phyloP scores from a whole-genome alignment of 805 yeast species.

The Saccharomycopsis capsularis region DNA sequence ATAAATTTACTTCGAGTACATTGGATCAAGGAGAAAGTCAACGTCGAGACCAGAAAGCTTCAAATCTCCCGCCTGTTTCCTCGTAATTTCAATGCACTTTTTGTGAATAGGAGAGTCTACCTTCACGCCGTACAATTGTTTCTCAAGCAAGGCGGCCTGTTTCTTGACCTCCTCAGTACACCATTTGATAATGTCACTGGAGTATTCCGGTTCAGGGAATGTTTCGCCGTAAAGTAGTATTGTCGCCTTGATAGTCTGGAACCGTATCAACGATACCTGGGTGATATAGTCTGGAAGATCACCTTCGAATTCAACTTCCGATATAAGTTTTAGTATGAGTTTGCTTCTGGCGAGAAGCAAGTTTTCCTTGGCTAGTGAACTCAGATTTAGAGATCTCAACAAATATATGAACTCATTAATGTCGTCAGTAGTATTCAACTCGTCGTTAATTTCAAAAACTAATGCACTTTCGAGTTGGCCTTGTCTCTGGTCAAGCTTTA shows the following conservation, averaged over 20 bases:
- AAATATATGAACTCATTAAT: conserved; percentile 17
- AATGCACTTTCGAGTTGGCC: conserved; percentile 15
- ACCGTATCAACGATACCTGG: conserved; percentile 56
- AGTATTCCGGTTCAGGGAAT: conserved; percentile 33
- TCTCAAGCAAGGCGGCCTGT: conserved; percentile 52
- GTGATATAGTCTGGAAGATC: conserved; percentile 47
- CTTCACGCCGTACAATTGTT: conserved; percentile 61
- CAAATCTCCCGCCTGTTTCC: conserved; percentile 54
- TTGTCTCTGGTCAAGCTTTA: conserved; percentile 31
- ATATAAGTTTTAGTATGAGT: conserved; percentile 15
- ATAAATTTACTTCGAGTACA: too few relatives aligned
- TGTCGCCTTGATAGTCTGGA: conserved; percentile 54
- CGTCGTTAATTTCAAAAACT: conserved; percentile 20
- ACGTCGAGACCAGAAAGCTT: conserved; percentile 65
- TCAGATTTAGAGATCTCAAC: conserved; percentile 14
- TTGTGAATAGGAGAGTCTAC: conserved; percentile 45
- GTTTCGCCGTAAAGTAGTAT: conserved; percentile 46
- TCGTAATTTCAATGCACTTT: conserved; percentile 47
- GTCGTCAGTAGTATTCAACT: conserved; percentile 17
- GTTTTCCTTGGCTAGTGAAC: conserved; percentile 19
- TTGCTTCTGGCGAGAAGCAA: conserved; percentile 15
- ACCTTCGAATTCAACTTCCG: conserved; percentile 41
- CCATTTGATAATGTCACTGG: conserved; percentile 69
- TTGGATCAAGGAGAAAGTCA: conserved; percentile 51
- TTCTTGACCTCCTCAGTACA: conserved; percentile 54